Conservation (phyloP, 371 early-diverging fungal genomes). For the Mucor irregularis region DNA sequence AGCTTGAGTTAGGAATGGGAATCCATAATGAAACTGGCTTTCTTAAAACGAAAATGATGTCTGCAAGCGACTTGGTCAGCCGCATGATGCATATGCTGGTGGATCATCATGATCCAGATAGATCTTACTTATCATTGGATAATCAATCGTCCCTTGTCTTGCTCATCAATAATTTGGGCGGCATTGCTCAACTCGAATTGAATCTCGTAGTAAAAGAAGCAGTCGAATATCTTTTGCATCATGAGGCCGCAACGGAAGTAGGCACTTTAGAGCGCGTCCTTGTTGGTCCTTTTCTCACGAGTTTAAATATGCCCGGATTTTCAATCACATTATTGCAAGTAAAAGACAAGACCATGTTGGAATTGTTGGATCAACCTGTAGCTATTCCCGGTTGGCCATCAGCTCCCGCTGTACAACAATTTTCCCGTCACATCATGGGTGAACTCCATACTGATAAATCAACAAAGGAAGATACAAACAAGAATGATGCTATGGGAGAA, state of each 20-base stretch:
- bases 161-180: conserved; percentile 83
- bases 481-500: not conserved
- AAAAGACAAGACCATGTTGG: conserved; percentile 27
- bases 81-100: conserved; percentile 59
- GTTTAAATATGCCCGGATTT: conserved; percentile 78
- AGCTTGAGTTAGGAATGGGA: conserved; percentile 79
- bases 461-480: not conserved
- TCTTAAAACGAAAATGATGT: conserved; percentile 42
- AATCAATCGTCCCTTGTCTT: conserved; percentile 47
- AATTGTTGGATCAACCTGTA: conserved; percentile 51
- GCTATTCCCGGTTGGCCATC: conserved; percentile 60
- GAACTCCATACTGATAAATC: no score
- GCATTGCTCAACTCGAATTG: conserved; percentile 68
- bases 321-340: conserved; percentile 63
- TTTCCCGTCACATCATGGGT: no score
- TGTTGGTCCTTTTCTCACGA: conserved; percentile 71
- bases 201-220: conserved; percentile 69
- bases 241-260: conserved; percentile 12
- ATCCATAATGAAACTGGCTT: conserved; percentile 79
- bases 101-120: conserved; percentile 47
- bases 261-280: conserved; percentile 57
- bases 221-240: conserved; percentile 27
- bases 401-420: conserved; percentile 23
- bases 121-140: conserved; percentile 35
- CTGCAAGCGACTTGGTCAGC: conserved; percentile 54